phyloP scores from a whole-genome alignment of 129 eudicot genomes.

The Escallonia herrerae region DNA sequence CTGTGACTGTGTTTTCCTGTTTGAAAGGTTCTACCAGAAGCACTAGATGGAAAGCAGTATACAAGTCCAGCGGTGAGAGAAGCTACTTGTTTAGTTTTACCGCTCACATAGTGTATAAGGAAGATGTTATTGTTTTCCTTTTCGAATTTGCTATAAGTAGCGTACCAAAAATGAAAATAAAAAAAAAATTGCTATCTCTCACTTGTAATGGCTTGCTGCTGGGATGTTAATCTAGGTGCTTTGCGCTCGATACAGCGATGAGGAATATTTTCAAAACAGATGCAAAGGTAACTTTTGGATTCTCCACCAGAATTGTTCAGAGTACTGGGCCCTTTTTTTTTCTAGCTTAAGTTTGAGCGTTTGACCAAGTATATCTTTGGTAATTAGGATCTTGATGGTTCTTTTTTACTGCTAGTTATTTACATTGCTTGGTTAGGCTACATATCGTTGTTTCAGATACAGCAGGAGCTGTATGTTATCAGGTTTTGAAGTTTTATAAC shows the following conservation, averaged over 20 bases:
- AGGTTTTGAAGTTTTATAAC: no score
- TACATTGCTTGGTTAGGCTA: neutral
- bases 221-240: slow-evolving; percentile 57
- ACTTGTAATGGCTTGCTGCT: neutral
- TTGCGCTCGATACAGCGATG: slow-evolving; percentile 86
- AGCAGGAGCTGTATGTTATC: no score
- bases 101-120: neutral
- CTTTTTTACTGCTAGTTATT: neutral
- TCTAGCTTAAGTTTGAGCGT: no score
- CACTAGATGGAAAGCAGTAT: slow-evolving; percentile 63
- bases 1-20: slow-evolving; percentile 4
- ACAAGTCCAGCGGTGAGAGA: slow-evolving; percentile 64
- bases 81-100: neutral
- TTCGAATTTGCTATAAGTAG: neutral
- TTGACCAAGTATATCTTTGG: no score
- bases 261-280: slow-evolving; percentile 71
- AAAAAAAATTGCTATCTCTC: no score
- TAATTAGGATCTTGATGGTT: neutral
- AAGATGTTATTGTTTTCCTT: neutral
- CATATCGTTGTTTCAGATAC: no score
- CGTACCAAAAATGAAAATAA: no score
- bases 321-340: no score
- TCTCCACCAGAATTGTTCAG: neutral
- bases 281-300: slow-evolving; percentile 60
- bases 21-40: slow-evolving; percentile 69